Conservation (phyloP, 805 yeast genomes). For the Candida chilensis region DNA sequence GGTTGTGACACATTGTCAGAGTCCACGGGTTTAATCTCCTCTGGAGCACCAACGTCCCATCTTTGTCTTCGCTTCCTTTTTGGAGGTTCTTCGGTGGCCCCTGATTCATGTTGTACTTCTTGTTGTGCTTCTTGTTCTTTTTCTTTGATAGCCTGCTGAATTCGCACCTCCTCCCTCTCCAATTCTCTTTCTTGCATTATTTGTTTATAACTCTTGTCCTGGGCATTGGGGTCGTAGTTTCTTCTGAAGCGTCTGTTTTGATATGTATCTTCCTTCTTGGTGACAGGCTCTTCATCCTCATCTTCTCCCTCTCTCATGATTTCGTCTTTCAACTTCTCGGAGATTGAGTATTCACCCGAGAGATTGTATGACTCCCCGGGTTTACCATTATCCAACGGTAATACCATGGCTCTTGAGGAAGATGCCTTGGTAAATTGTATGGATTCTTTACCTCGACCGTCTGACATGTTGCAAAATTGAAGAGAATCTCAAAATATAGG, state of each 20-base stretch:
- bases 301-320: constrained; percentile 12
- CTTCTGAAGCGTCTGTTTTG: constrained; percentile 2
- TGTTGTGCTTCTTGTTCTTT: background rate
- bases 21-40: too few relatives aligned
- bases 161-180: constrained; percentile 23
- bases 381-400: constrained; percentile 2
- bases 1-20: too few relatives aligned
- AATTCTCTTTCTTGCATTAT: constrained; percentile 28
- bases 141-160: constrained; percentile 4
- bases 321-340: constrained; percentile 17
- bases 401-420: too few relatives aligned
- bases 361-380: constrained; percentile 9
- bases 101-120: background rate
- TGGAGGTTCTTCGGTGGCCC: background rate
- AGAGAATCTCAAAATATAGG: too few relatives aligned
- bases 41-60: constrained; percentile 13
- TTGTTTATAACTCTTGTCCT: constrained; percentile 27
- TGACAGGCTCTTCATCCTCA: constrained; percentile 17
- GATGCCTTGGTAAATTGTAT: too few relatives aligned
- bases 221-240: too few relatives aligned
- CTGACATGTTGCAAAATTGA: too few relatives aligned
- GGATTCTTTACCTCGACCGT: too few relatives aligned
- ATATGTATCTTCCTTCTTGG: constrained; percentile 7
- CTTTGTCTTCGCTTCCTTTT: constrained; percentile 5
- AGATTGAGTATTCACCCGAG: constrained; percentile 29